These are phyloP conservation scores for Verticillium isaacii DNA, from an alignment of 2,329 filamentous ascomycete species.

Conservation along the genomic window DNA sequence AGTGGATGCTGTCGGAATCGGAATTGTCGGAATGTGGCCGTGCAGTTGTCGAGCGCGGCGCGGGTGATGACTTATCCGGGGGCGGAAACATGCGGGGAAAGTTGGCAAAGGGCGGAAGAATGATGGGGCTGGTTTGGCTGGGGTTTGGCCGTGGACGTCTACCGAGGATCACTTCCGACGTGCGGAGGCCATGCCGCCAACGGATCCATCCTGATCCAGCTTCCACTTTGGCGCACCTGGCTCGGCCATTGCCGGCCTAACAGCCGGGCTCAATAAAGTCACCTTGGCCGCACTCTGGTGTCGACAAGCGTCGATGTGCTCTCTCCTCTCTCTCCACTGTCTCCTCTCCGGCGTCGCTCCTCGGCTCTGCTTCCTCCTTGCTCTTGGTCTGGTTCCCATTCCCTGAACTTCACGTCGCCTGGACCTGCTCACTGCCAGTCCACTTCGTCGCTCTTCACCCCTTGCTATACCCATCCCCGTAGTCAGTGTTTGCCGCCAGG, in stretches of 20 bases:
- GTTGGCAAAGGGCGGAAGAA: not conserved
- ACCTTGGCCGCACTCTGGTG: not conserved
- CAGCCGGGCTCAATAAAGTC: constrained; percentile 2
- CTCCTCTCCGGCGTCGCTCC: not conserved
- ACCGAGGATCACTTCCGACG: too few relatives aligned
- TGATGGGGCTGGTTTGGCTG: not conserved
- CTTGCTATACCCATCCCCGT: not conserved
- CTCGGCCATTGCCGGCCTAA: constrained; percentile 3
- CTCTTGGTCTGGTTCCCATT: not conserved
- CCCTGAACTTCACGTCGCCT: not conserved
- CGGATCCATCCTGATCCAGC: not conserved
- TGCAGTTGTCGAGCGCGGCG: not conserved
- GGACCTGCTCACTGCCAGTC: not conserved
- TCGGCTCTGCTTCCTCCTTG: not conserved
- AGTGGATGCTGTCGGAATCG: not conserved
- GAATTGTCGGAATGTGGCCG: not conserved
- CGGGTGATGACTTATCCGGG: not conserved
- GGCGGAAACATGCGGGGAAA: not conserved
- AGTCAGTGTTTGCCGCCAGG: constrained; percentile 11
- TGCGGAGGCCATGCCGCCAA: too few relatives aligned
- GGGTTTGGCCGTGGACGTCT: not conserved
- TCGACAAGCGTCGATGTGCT: not conserved
- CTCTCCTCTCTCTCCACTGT: not conserved
- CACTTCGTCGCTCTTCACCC: not conserved
- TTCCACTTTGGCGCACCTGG: not conserved